phyloP scores from a whole-genome alignment of 2,329 filamentous ascomycete genomes.

The Exophiala spinifera region DNA sequence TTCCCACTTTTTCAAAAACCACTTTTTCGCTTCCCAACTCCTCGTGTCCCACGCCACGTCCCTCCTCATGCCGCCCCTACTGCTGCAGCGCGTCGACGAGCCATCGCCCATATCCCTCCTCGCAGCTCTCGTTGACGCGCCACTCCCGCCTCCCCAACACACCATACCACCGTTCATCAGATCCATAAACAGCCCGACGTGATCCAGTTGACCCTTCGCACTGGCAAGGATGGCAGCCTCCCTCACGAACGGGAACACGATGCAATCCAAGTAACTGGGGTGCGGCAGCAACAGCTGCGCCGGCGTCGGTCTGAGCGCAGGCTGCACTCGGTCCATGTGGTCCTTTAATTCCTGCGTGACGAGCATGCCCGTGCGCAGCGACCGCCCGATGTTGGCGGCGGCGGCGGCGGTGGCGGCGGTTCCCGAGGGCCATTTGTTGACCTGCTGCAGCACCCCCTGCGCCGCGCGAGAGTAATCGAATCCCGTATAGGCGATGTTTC shows the following conservation, averaged over 20 bases:
- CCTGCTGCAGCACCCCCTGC: neutral
- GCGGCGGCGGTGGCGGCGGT: no score
- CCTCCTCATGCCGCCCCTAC: conserved; percentile 1
- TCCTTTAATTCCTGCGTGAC: conserved; percentile 12
- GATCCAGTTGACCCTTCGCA: conserved; percentile 32
- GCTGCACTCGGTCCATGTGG: conserved; percentile 12
- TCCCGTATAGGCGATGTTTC: conserved; percentile 1
- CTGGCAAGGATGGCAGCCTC: conserved; percentile 20
- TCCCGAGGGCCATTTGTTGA: no score
- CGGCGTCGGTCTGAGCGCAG: conserved; percentile 15
- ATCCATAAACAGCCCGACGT: conserved; percentile 39
- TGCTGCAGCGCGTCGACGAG: no score
- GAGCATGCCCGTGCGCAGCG: neutral
- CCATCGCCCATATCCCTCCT: neutral
- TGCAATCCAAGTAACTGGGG: conserved; percentile 25
- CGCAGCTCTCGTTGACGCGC: neutral
- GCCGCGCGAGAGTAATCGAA: neutral
- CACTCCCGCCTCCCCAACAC: conserved; percentile 36
- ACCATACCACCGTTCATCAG: conserved; percentile 37
- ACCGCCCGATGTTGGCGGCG: neutral
- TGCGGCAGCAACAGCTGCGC: conserved; percentile 19
- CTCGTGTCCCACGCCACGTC: conserved; percentile 45
- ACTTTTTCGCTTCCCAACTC: conserved; percentile 46
- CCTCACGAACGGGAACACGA: conserved; percentile 24
- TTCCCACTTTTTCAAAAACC: conserved; percentile 46